phyloP scores from a whole-genome alignment of 1,139 yeast species.

The Lodderomyces metapsilosis region DNA sequence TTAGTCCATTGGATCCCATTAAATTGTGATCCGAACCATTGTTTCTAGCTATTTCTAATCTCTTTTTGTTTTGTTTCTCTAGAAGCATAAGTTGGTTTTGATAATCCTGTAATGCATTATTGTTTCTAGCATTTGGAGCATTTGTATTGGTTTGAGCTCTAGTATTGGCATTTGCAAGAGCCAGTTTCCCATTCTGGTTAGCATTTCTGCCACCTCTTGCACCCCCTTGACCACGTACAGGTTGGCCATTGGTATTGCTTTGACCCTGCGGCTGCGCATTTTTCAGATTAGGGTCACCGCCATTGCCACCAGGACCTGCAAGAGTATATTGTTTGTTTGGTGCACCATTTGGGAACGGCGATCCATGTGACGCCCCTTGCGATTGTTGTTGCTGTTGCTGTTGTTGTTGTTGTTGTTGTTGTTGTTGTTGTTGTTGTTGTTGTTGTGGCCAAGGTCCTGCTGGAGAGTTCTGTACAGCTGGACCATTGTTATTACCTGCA shows the following conservation, averaged over 20 bases:
- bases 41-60: conserved; percentile 51
- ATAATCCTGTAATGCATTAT: conserved; percentile 62
- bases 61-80: conserved; percentile 69
- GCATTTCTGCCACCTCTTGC: not conserved
- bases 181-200: conserved; percentile 1
- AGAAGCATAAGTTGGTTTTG: conserved; percentile 72
- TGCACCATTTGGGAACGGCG: conserved; percentile 12
- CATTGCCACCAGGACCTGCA: not conserved
- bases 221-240: not conserved
- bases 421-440: no score
- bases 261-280: not conserved
- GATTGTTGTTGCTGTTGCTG: not conserved
- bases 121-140: conserved; percentile 20
- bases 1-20: conserved; percentile 17
- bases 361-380: conserved; percentile 19
- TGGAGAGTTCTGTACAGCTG: conserved; percentile 19
- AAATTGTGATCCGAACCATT: conserved; percentile 14
- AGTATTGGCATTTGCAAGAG: conserved; percentile 2
- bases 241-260: conserved; percentile 1
- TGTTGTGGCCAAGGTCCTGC: conserved; percentile 16
- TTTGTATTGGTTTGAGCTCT: conserved; percentile 4
- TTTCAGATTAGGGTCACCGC: not conserved
- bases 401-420: not conserved
- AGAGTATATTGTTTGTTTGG: conserved; percentile 16
- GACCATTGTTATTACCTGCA: conserved; percentile 15